Conservation (phyloP, 495 filamentous ascomycete genomes). For the Tuber microsphaerosporum region DNA sequence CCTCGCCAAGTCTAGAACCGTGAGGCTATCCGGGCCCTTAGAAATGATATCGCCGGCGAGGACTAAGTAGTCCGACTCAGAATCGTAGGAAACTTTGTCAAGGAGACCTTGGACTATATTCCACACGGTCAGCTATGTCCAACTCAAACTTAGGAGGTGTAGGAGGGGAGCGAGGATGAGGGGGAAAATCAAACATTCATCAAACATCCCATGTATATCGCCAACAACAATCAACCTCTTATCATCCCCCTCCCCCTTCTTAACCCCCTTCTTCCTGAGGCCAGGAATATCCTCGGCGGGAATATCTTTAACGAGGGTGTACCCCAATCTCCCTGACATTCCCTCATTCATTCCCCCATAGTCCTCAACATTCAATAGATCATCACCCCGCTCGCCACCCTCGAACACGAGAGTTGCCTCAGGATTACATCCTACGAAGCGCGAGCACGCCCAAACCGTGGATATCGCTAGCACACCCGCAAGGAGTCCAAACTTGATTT, state of each 20-base stretch:
- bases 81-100: slow-evolving; percentile 57
- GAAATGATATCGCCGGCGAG: slow-evolving; percentile 77
- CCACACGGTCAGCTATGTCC: slow-evolving; percentile 3
- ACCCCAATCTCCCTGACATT: slow-evolving; percentile 24
- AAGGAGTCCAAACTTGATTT: not conserved
- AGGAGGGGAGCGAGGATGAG: not conserved
- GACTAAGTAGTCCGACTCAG: slow-evolving; percentile 64
- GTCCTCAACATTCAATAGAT: not conserved
- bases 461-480: not conserved
- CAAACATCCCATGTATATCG: slow-evolving; percentile 80
- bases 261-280: slow-evolving; percentile 11
- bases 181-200: slow-evolving; percentile 49
- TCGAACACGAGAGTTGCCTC: not conserved
- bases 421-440: not conserved
- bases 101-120: slow-evolving; percentile 58
- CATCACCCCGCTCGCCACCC: not conserved
- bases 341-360: slow-evolving; percentile 16
- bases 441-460: not conserved
- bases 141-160: not conserved
- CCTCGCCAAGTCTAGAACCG: slow-evolving; percentile 69
- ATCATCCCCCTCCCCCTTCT: slow-evolving; percentile 12
- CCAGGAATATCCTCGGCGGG: slow-evolving; percentile 23
- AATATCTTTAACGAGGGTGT: slow-evolving; percentile 32
- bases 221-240: slow-evolving; percentile 66
- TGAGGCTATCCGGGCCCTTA: slow-evolving; percentile 77